Percentiles rank a stretch among this genome's conserved stretches.
Evolutionary conservation across 106 monocot species (phyloP).

Genomic region (Dendrobium officinale): DNA sequence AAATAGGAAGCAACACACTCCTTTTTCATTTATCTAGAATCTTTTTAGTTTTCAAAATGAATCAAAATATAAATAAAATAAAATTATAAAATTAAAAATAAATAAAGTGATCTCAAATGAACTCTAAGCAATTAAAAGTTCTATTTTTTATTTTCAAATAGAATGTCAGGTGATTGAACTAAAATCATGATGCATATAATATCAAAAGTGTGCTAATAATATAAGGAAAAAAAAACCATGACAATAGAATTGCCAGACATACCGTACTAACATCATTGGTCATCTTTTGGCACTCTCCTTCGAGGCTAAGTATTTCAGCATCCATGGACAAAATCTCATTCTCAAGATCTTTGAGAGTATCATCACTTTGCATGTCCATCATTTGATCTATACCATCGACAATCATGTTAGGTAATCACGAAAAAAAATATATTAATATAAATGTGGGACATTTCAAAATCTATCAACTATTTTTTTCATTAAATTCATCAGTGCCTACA

Average conservation of each 20-base stretch:
- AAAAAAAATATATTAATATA: not conserved
- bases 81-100: not conserved
- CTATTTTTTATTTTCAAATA: no score
- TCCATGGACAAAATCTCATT: not conserved
- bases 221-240: not conserved
- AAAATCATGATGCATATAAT: not conserved
- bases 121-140: no score
- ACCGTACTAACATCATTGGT: not conserved
- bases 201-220: not conserved
- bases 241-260: not conserved
- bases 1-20: no score
- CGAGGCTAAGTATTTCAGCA: not conserved
- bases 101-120: not conserved
- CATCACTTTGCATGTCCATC: not conserved
- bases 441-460: not conserved
- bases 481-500: no score
- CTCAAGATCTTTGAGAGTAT: not conserved
- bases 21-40: no score
- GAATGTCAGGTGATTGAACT: no score
- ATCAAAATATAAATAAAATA: not conserved
- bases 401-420: not conserved
- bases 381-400: not conserved
- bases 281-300: not conserved
- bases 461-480: no score
- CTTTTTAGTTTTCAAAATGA: no score